Conservation (phyloP, 1,139 yeast genomes). For the Taiozyma sp. region DNA sequence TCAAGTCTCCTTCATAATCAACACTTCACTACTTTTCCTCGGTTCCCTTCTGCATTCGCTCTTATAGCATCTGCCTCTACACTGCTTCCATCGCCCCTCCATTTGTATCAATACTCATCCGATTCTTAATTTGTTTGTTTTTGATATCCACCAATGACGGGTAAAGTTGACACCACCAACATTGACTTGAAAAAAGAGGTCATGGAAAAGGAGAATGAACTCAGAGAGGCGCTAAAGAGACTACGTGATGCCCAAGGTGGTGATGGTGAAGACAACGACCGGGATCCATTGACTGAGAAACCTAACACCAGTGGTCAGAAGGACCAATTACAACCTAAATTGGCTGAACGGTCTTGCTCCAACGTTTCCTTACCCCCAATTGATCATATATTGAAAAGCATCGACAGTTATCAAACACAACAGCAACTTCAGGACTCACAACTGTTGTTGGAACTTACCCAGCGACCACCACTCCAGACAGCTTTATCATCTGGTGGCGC, state of each 20-base stretch:
- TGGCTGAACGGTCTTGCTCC: neutral
- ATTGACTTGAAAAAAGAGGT: neutral
- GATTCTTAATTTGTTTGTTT: too few species aligned
- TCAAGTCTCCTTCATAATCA: too few species aligned
- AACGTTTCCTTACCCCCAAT: conserved; percentile 21
- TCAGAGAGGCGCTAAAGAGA: neutral
- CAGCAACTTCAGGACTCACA: conserved; percentile 24
- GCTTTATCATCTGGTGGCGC: neutral
- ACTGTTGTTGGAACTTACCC: conserved; percentile 20
- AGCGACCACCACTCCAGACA: conserved; percentile 2
- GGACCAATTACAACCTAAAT: neutral
- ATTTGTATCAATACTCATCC: too few species aligned
- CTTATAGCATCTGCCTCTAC: too few species aligned
- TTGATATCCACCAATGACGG: neutral
- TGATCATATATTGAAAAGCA: conserved; percentile 18
- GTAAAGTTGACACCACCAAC: neutral
- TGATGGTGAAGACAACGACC: neutral
- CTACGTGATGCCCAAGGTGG: neutral
- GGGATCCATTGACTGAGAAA: too few species aligned
- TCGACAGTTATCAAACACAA: conserved; percentile 24
- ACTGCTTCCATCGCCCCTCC: too few species aligned
- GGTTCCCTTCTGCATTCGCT: neutral
- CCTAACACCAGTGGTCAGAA: too few species aligned
- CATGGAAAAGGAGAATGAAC: neutral
- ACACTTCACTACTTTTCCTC: too few species aligned